Base-by-base conservation (phyloP, 2,329 filamentous ascomycete genomes). In the Neonectria hederae region DNA sequence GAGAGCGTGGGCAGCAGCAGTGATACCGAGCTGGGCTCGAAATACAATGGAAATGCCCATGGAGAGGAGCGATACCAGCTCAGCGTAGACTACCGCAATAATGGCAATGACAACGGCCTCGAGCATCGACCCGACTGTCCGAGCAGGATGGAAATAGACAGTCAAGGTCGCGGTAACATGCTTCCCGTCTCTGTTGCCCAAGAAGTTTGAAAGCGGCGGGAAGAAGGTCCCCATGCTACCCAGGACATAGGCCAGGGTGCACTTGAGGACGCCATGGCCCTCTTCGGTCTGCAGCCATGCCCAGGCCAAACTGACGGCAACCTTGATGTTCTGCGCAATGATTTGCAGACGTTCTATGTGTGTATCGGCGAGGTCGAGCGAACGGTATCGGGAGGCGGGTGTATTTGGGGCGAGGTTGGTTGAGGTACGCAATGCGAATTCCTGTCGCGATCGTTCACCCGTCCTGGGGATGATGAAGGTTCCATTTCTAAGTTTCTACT, bases 91-190 rank as follows among this genome's bases (percentile, higher is more conserved):
- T 65, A 97, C 92, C 2, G 94, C 94, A 35, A 91, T 83, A 40
- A 92, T 80, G 6, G 93, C 92, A 62, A 96, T 89, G 35, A 94
- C 80, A 11, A 91, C 87, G 3, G 94, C 94, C 78, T 97, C 92
- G 62, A 93, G 86, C 93, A 97, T 97, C 69, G 92, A 96, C 1
- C 95, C 95, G 26, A 90, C 87, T 19, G 93, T 93, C 62, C 95
- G 86, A 6, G 93, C 92, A 5, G 95, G 94, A 77, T 97, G 94
- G 74, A 97, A 98, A 75, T 97, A 98, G 11, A 97, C 94, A 0
- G 93, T 97, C 62, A 97, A 89, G 2, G 95, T 97, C 32, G 94
- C 94, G 55, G 97, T 93, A 75, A 97, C 90, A 79, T 97, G 95
- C 76, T 97, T 97, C 54, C 93, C 93, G 79, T 97, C 94, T 75